Base-by-base conservation (phyloP, 495 filamentous ascomycete species). In the Eremomyces bilateralis region DNA sequence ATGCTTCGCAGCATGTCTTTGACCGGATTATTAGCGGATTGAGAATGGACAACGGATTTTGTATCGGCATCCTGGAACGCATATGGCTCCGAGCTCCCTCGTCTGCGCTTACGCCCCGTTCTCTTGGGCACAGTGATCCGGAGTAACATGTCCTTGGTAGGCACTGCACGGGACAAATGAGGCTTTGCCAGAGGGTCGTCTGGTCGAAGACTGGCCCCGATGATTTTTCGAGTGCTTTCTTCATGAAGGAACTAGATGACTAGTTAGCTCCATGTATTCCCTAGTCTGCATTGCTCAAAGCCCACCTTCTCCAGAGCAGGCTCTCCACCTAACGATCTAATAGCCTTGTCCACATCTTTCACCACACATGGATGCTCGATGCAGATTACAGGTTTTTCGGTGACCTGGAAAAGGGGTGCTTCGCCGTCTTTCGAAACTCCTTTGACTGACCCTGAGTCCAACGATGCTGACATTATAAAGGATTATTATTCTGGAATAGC, bases 321-420 rank as follows among this genome's bases (percentile, higher is more conserved):
- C 22, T 67, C 60, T 4, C 71, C 69, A 1, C 83, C 78, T 15
- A 95, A 65, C 0, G 82, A 85, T 15, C 70, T 63, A 39, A 95
- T 62, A 13, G 68, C 88, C 38, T 73, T 80, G 42, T 90, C 75
- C 34, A 92, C 46, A 54, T 93, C 75, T 44, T 67, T 69, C 45
- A 95, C 58, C 33, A 90, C 70, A 39, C 73, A 74, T 4, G 90
- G 88, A 53, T 95, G 83, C 48, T 97, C 88, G 16, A 95, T 64
- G 37, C 71, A 73, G 21, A 82, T 65, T 29, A 94, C 59, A 39
- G 13, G 10, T 13, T 34, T 21, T 13, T 27, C 24, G 24, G 6
- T 27, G 24, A 27, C 24, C 13, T 6, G 13, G 24, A 27, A n/a
- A n/a, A n/a, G n/a, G n/a, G n/a, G n/a, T 42, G 6, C 45, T 31